Conservation (phyloP, 306 rosid species). For the Abrus pulchellus region DNA sequence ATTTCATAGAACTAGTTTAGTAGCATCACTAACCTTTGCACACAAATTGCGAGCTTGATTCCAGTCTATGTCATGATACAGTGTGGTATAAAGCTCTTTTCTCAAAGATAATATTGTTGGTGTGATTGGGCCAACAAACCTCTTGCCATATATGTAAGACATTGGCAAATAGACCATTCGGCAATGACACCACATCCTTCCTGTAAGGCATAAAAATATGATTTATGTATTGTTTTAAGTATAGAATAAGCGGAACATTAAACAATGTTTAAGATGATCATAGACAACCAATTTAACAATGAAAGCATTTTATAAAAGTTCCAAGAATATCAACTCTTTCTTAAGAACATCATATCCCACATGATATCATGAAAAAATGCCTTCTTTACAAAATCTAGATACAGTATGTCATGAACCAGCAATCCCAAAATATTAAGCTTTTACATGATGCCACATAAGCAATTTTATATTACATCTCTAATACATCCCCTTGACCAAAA, state of each 20-base stretch:
- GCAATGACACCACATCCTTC: conserved; percentile 99
- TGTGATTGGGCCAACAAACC: conserved; percentile 91
- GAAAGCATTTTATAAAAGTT: conserved; percentile 21
- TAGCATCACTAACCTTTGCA: conserved; percentile 79
- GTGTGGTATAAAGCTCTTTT: conserved; percentile 73
- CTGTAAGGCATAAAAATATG: conserved; percentile 56
- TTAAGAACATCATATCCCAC: conserved; percentile 30
- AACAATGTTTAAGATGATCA: conserved; percentile 22
- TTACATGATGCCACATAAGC: not conserved
- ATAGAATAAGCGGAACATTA: conserved; percentile 30
- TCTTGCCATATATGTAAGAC: conserved; percentile 92
- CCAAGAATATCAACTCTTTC: conserved; percentile 18
- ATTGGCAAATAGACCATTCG: conserved; percentile 95
- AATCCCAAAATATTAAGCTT: not conserved
- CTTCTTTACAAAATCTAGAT: conserved; percentile 8
- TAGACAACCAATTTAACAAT: conserved; percentile 28
- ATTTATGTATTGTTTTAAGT: conserved; percentile 20
- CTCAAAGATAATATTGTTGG: conserved; percentile 79
- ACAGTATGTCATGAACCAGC: conserved; percentile 2
- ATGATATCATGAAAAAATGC: conserved; percentile 31
- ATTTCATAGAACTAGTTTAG: conserved; percentile 32
- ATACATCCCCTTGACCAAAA: not conserved
- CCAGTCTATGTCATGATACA: conserved; percentile 91
- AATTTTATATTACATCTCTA: conserved; percentile 8
- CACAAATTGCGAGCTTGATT: conserved; percentile 78